Base-by-base conservation (phyloP, 192 early-diverging fungal genomes). In the Mortierella antarctica region DNA sequence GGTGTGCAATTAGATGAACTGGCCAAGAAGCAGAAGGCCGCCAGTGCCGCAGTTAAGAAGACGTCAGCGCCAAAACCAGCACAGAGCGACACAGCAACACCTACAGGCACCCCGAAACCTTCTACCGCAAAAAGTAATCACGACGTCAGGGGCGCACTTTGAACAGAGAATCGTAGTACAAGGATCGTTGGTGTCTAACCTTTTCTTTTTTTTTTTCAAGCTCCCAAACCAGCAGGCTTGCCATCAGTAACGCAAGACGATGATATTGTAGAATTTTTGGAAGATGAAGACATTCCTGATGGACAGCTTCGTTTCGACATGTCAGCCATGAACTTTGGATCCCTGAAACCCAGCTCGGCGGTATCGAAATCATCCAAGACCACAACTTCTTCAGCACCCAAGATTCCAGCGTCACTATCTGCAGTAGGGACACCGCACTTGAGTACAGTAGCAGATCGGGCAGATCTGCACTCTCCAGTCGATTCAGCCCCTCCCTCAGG, bases 251-350 rank as follows among this genome's bases (percentile, higher is more conserved):
- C 13, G 12, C 48, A 69, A 5, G 57, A 57, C 7, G 78, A 82
- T 18, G 70, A 82, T 57, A 67, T 74, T 51, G 68, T 83, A 17
- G 82, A 83, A 55, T 55, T 68, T 64, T 70, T 85, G 39, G 70
- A 74, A 2, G 82, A 70, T 54, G 63, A 74, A 50, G 76, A 83
- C 20, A 44, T 63, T 14, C 50, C 70, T 15, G 45, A 47, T 12
- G 13, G 53, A 6, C 78, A 84, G 49, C 53, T 89, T 9, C 65
- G 53, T 11, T 81, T 86, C 46, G 72, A 79, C 50, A 57, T 85
- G 52, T 47, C 65, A 5, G 82, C 76, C 58, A 83, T 85, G 62
- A 86, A 84, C 67, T 81, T 84, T 80, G 73, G 62, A 67, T 57
- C 71, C 45, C 12, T 52, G 31, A 20, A 50, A 40, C 51, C 20